phyloP scores from a whole-genome alignment of 2,329 filamentous ascomycete genomes.

The Colletotrichum euphorbiae region DNA sequence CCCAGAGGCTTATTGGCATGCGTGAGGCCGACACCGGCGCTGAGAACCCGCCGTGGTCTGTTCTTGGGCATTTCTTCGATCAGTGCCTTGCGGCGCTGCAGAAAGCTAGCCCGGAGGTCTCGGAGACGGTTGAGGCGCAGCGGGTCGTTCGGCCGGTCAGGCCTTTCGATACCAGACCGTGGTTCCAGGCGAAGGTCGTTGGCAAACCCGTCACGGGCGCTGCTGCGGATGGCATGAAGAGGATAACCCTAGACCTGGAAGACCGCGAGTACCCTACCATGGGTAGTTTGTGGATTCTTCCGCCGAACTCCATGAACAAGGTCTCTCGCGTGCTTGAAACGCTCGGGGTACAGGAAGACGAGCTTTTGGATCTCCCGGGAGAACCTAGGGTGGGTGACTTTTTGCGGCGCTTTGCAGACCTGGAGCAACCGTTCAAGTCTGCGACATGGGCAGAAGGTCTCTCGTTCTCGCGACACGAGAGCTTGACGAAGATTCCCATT shows the following conservation, averaged over 20 bases:
- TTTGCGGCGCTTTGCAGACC: constrained; percentile 22
- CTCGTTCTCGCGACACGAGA: constrained; percentile 12
- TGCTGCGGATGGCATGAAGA: constrained; percentile 29
- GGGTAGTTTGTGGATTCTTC: constrained; percentile 36
- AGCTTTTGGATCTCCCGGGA: constrained; percentile 12
- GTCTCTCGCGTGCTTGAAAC: constrained; percentile 32
- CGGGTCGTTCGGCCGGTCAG: constrained; percentile 14
- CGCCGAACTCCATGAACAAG: constrained; percentile 32
- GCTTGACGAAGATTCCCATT: constrained; percentile 22
- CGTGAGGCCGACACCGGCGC: constrained; percentile 32
- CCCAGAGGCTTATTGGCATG: constrained; percentile 33
- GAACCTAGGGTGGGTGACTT: constrained; percentile 24
- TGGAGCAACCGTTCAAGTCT: constrained; percentile 32
- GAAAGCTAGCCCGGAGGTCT: constrained; percentile 8
- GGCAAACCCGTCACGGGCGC: constrained; percentile 18
- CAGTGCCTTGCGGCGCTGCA: constrained; percentile 33
- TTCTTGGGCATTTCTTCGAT: constrained; percentile 31
- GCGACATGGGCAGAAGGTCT: constrained; percentile 5
- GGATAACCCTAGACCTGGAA: constrained; percentile 28
- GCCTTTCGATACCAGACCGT: constrained; percentile 35
- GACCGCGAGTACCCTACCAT: constrained; percentile 36
- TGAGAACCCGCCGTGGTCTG: constrained; percentile 36
- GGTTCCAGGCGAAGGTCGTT: constrained; percentile 32
- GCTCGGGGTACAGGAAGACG: constrained; percentile 6
- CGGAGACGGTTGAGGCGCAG: background rate